phyloP scores from a whole-genome alignment of 371 early-diverging fungal species.

The Mucor racemosus region DNA sequence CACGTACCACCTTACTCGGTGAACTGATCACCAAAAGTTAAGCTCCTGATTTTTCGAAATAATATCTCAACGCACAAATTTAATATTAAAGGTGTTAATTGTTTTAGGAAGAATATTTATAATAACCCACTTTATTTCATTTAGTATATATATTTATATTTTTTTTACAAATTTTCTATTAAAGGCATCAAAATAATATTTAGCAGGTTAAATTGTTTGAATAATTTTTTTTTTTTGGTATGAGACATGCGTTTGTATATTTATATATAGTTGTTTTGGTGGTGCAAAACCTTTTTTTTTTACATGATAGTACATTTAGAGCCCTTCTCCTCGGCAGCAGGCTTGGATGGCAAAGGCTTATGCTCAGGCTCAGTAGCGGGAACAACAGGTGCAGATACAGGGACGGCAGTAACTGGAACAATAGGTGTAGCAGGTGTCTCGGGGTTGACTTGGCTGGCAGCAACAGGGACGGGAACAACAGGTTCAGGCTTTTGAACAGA shows the following conservation, averaged over 20 bases:
- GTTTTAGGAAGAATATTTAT: background rate
- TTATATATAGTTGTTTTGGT: slow-evolving; percentile 11
- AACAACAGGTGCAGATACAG: background rate
- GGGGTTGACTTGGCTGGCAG: background rate
- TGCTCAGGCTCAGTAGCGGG: slow-evolving; percentile 9
- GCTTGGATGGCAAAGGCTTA: slow-evolving; percentile 15
- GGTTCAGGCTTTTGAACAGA: slow-evolving; percentile 30
- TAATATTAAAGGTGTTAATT: no score
- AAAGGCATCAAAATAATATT: background rate
- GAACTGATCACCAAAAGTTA: no score
- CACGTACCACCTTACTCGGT: no score
- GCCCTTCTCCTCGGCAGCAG: slow-evolving; percentile 17
- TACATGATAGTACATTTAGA: slow-evolving; percentile 35
- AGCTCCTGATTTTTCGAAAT: no score
- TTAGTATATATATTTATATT: background rate
- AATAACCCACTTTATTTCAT: background rate
- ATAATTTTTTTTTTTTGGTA: slow-evolving; percentile 17
- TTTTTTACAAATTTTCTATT: slow-evolving; percentile 10
- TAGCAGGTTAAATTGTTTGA: background rate
- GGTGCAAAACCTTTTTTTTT: slow-evolving; percentile 6
- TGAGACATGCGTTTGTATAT: slow-evolving; percentile 11
- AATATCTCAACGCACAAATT: no score
- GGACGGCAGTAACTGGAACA: slow-evolving; percentile 3
- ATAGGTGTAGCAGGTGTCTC: background rate
- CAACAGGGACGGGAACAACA: slow-evolving; percentile 13